phyloP scores from a whole-genome alignment of 495 filamentous ascomycete genomes.

The Durotheca rogersii region DNA sequence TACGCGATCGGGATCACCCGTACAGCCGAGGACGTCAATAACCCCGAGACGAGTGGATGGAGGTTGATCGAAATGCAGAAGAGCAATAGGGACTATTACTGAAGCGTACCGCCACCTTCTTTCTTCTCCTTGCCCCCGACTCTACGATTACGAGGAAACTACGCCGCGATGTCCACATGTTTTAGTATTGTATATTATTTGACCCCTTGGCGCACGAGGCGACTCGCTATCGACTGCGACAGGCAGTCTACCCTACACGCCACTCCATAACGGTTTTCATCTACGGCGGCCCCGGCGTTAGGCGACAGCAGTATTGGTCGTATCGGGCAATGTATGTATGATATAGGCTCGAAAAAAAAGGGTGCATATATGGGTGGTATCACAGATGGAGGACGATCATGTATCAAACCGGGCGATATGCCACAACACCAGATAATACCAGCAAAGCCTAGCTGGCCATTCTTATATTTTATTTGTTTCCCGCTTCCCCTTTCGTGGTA shows the following conservation, averaged over 20 bases:
- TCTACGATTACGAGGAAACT: constrained; percentile 5
- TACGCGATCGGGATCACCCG: constrained; percentile 96
- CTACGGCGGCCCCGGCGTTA: constrained; percentile 26
- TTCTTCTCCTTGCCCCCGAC: constrained; percentile 5
- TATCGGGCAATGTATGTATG: constrained; percentile 30
- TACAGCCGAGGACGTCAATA: constrained; percentile 91
- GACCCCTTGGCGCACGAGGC: constrained; percentile 5
- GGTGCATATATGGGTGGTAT: constrained; percentile 22
- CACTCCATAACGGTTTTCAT: no score
- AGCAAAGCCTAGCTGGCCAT: constrained; percentile 2
- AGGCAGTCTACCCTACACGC: constrained; percentile 32
- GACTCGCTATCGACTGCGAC: constrained; percentile 16
- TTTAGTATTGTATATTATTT: constrained; percentile 34
- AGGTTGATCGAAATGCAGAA: constrained; percentile 97
- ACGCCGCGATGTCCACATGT: constrained; percentile 23
- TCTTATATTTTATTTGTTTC: no score
- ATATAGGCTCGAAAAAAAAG: constrained; percentile 38
- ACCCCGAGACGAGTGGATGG: constrained; percentile 95
- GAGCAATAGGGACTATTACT: constrained; percentile 90
- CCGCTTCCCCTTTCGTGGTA: neutral
- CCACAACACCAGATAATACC: constrained; percentile 13
- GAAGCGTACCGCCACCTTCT: no score
- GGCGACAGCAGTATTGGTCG: constrained; percentile 22
- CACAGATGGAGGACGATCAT: constrained; percentile 19
- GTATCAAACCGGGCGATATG: constrained; percentile 18